These are phyloP conservation scores for Ascomycota sp. DNA, from an alignment of 2,329 filamentous ascomycete genomes.

Conservation along the genomic window DNA sequence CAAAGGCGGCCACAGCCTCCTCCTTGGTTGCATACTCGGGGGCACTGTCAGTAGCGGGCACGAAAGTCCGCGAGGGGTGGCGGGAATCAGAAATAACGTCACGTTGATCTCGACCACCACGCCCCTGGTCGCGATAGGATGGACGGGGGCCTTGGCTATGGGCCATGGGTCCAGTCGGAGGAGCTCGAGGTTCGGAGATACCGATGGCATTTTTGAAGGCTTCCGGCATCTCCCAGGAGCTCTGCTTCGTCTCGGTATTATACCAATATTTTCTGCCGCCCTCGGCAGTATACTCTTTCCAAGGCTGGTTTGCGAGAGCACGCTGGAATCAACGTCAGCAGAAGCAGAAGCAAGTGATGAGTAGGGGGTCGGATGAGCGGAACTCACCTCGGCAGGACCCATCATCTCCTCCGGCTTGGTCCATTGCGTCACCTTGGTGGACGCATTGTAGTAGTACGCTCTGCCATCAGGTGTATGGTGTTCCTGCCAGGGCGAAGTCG, in stretches of 20 bases:
- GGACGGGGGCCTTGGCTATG: constrained; percentile 16
- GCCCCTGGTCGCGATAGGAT: constrained; percentile 16
- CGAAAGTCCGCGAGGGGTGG: constrained; percentile 27
- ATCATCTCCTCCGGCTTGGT: constrained; percentile 79
- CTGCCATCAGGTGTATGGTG: constrained; percentile 61
- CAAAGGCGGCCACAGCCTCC: constrained; percentile 81
- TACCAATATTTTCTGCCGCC: constrained; percentile 89
- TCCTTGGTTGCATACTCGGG: constrained; percentile 60
- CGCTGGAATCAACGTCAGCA: constrained; percentile 25
- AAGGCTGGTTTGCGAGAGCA: constrained; percentile 60
- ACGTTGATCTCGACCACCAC: constrained; percentile 8
- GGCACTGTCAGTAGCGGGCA: constrained; percentile 42
- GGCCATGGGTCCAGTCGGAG: constrained; percentile 5
- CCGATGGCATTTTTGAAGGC: constrained; percentile 55
- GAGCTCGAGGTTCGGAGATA: constrained; percentile 16
- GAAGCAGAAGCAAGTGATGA: not conserved
- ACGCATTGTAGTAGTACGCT: constrained; percentile 73
- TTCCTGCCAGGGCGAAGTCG: constrained; percentile 49
- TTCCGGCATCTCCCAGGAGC: constrained; percentile 85
- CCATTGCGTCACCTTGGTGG: constrained; percentile 82
- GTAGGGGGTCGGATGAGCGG: not conserved
- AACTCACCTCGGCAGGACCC: constrained; percentile 51
- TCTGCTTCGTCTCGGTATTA: constrained; percentile 76
- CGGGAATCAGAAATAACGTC: constrained; percentile 5
- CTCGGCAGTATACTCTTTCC: constrained; percentile 77